These are phyloP conservation scores for Thoreauomyces humboldtii DNA, from an alignment of 192 early-diverging fungal species.

Conservation along the genomic window DNA sequence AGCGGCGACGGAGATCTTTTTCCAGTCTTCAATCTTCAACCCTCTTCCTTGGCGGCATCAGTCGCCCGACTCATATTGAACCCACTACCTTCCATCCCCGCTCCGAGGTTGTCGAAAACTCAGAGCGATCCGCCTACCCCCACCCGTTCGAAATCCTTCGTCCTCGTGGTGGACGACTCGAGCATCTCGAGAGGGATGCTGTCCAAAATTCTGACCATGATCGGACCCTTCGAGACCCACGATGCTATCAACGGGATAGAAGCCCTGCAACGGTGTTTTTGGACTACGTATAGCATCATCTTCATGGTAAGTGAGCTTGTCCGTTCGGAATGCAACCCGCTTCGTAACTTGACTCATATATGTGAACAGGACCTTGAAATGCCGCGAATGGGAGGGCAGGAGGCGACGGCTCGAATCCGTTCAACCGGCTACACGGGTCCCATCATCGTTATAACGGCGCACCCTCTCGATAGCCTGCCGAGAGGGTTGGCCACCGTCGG, in stretches of 20 bases:
- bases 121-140: not conserved
- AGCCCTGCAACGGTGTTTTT: constrained; percentile 18
- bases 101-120: not conserved
- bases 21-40: no score
- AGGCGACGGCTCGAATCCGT: constrained; percentile 27
- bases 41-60: no score
- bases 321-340: no score
- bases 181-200: constrained; percentile 11
- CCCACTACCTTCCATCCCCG: not conserved
- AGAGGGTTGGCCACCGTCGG: constrained; percentile 18
- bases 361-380: constrained; percentile 38
- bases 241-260: constrained; percentile 30
- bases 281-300: constrained; percentile 24
- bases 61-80: no score
- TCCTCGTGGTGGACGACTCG: constrained; percentile 33
- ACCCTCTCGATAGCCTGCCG: constrained; percentile 4
- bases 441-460: constrained; percentile 32
- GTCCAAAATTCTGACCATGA: constrained; percentile 7
- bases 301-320: constrained; percentile 22
- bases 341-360: no score
- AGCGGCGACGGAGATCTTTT: no score
- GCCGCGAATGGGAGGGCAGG: constrained; percentile 37
- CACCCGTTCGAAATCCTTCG: not conserved
- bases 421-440: constrained; percentile 11
- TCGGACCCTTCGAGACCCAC: constrained; percentile 11